Percentiles rank a stretch among this genome's conserved stretches.
Conservation (phyloP, 202 grass and related monocot genomes). For the Panicum virgatum region DNA sequence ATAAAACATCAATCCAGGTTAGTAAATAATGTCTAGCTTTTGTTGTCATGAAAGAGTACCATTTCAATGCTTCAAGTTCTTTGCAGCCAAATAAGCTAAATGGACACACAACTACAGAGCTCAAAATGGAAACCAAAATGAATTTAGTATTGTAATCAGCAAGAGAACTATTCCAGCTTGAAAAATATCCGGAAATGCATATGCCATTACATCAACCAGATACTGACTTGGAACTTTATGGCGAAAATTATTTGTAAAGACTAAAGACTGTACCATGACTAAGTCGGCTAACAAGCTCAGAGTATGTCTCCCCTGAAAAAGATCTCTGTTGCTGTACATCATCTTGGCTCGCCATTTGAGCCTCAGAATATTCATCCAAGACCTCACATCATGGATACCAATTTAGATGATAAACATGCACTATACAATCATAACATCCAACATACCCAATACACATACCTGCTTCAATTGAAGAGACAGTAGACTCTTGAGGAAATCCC, state of each 20-base stretch:
- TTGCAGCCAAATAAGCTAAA: background rate
- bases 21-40: background rate
- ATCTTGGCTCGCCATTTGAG: conserved; percentile 34
- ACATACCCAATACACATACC: conserved; percentile 65
- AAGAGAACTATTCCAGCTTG: background rate
- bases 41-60: background rate
- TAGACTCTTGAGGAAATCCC: conserved; percentile 76
- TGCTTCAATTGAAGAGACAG: conserved; percentile 86
- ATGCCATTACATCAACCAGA: background rate
- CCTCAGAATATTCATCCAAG: conserved; percentile 81
- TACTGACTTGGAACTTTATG: conserved; percentile 11
- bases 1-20: conserved; percentile 11
- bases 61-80: conserved; percentile 11
- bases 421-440: conserved; percentile 24
- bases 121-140: conserved; percentile 4
- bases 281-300: conserved; percentile 66
- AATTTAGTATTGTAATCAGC: background rate
- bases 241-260: conserved; percentile 8
- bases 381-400: conserved; percentile 45
- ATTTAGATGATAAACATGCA: conserved; percentile 36
- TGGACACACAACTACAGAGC: background rate
- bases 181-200: background rate
- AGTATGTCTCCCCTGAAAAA: conserved; percentile 62
- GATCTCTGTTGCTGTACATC: conserved; percentile 53
- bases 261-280: conserved; percentile 67